Evolutionary conservation across 345 rosid species (phyloP), one percentile per base, ranked within the genome.

Genomic region (Acer yangbiense): DNA sequence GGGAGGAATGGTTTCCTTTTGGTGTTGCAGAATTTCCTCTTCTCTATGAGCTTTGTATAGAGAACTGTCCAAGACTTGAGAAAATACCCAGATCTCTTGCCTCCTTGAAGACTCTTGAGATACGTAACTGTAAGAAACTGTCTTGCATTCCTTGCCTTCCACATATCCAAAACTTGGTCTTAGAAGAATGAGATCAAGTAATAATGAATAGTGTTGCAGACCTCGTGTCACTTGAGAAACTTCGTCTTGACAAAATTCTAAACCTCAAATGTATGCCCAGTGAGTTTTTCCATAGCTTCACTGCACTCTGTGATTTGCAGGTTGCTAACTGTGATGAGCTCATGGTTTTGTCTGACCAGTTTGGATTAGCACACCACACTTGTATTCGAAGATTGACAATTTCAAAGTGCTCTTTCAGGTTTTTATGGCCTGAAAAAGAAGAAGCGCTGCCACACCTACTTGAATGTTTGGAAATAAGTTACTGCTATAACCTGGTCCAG

Each of bases 271-370:
- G 17, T 13, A 17, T 27, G 0, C 68, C 11, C 14, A 25, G 17
- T 29, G 67, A 64, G 67, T 64, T 64, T 11, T 64, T 23, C 41
- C 41, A 10, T 27, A 27, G 67, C 16, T 64, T 64, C 14, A 7
- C 67, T 64, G 35, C 67, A 64, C 67, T 64, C 2, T 27, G 32
- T 6, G 67, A 64, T 23, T 64, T 64, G 6, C 67, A 23, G 67
- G 41, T 64, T 23, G 67, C 32, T 25, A 64, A 64, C 32, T 64
- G 68, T 16, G 41, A 64, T 64, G 43, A 64, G 17, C 68, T 64
- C 68, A 23, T 29, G 7, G 6, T 64, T 64, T 21, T 64, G 68
- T 64, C 68, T 12, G 35, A 12, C 6, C 68, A 7, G 68, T 23
- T 64, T 25, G 67, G 67, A 27, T 55, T 55, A 55, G 61, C 61